Evolutionary conservation across 352 stramenopile genomes (phyloP).

Genomic region (Phytopythium delawarense): DNA sequence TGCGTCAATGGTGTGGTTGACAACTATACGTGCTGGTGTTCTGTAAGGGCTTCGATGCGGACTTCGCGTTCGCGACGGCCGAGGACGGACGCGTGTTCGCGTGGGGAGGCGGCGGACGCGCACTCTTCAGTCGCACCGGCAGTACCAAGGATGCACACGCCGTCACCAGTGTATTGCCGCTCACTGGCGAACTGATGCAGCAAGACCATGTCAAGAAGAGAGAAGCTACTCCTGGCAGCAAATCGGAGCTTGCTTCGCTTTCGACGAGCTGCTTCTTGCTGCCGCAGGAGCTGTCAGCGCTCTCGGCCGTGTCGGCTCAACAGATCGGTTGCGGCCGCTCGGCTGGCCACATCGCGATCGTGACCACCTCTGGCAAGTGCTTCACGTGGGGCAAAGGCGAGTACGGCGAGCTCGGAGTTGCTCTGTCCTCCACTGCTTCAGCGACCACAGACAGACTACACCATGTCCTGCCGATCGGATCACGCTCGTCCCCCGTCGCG

Average conservation of each 20-base stretch:
- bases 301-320: constrained; percentile 19
- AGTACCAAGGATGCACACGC: not conserved
- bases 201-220: not conserved
- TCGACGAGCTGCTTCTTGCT: constrained; percentile 36
- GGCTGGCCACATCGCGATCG: constrained; percentile 43
- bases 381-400: constrained; percentile 61
- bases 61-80: constrained; percentile 78
- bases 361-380: constrained; percentile 29
- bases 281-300: constrained; percentile 29
- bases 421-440: not conserved
- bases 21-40: not conserved
- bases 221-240: not conserved
- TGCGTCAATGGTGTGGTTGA: not conserved
- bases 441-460: not conserved
- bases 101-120: constrained; percentile 79
- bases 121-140: constrained; percentile 23
- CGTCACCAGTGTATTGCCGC: not conserved
- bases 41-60: constrained; percentile 55
- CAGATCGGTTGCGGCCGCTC: constrained; percentile 41
- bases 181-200: not conserved
- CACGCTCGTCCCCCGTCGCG: constrained; percentile 9
- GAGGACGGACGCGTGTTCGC: constrained; percentile 79
- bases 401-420: constrained; percentile 53
- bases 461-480: constrained; percentile 2
- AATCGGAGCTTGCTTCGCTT: not conserved